Evolutionary conservation across 352 stramenopile genomes (phyloP).

Genomic region (Blastocystis hominis): DNA sequence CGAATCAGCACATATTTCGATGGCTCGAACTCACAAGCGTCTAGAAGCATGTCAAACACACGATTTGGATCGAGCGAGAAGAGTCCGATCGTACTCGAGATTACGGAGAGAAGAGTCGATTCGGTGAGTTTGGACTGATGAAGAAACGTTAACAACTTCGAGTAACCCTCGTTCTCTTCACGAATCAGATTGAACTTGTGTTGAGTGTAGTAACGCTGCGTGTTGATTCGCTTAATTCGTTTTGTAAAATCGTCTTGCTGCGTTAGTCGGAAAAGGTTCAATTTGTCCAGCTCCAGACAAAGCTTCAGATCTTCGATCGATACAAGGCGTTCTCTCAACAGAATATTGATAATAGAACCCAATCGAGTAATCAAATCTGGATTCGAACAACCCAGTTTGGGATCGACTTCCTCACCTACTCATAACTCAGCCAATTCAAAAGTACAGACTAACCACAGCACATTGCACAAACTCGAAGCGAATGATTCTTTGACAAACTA

Average conservation of each 20-base stretch:
- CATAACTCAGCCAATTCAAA: background rate
- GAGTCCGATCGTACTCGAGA: conserved; percentile 13
- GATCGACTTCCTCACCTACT: conserved; percentile 16
- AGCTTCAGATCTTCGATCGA: background rate
- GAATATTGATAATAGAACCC: background rate
- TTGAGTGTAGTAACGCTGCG: conserved; percentile 31
- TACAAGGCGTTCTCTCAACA: background rate
- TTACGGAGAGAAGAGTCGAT: background rate
- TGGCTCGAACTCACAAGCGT: conserved; percentile 41
- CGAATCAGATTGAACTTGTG: conserved; percentile 53
- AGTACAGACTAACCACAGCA: conserved; percentile 22
- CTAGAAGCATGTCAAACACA: conserved; percentile 40
- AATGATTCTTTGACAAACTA: background rate
- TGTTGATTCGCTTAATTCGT: conserved; percentile 21
- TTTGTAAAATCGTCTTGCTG: background rate
- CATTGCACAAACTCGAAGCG: background rate
- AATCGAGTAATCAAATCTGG: background rate
- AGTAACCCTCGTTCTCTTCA: conserved; percentile 52
- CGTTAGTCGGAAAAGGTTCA: background rate
- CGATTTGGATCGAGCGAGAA: conserved; percentile 49
- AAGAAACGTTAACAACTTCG: conserved; percentile 28
- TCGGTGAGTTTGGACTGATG: background rate
- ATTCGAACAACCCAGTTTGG: background rate
- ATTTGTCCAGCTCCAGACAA: conserved; percentile 22
- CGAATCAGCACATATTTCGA: background rate